A percentile compares a stretch with the other conserved stretches of the same genome.
Conservation (phyloP, 2,329 filamentous ascomycete species). For the Exophiala oligosperma region DNA sequence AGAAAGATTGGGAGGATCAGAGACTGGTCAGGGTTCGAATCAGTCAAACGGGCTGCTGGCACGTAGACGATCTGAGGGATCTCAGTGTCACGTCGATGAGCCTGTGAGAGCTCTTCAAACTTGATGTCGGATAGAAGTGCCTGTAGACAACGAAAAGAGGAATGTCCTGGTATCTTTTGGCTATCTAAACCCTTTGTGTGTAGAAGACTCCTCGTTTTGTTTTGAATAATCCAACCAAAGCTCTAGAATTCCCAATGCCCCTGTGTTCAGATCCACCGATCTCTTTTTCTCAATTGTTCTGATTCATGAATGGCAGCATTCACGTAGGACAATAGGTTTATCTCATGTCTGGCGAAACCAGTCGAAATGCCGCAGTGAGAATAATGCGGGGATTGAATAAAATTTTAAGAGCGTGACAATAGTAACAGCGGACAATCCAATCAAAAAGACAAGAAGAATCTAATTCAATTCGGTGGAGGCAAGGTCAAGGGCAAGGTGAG, state of each 20-base stretch:
- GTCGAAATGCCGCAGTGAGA: background rate
- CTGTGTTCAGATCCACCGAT: background rate
- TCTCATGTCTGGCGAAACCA: background rate
- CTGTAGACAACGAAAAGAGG: slow-evolving; percentile 26
- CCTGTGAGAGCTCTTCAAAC: slow-evolving; percentile 5
- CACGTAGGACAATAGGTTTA: background rate
- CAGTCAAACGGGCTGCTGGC: slow-evolving; percentile 18
- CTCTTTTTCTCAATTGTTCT: slow-evolving; percentile 1
- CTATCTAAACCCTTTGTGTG: slow-evolving; percentile 25
- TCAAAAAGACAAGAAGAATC: background rate
- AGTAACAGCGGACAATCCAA: background rate
- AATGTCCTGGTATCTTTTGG: slow-evolving; percentile 31
- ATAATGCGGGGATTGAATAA: background rate
- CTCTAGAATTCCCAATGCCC: slow-evolving; percentile 1
- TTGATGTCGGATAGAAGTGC: slow-evolving; percentile 13
- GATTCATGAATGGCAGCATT: background rate
- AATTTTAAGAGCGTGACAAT: background rate
- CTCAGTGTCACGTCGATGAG: slow-evolving; percentile 10
- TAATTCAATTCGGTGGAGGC: background rate
- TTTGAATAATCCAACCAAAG: slow-evolving; percentile 5
- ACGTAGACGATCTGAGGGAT: slow-evolving; percentile 3
- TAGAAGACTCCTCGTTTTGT: slow-evolving; percentile 5
- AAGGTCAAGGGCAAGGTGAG: background rate
- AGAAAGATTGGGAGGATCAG: slow-evolving; percentile 11
- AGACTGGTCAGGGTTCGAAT: slow-evolving; percentile 14